These are phyloP conservation scores for Mentha longifolia DNA, from an alignment of 257 asterid species.

Conservation along the genomic window DNA sequence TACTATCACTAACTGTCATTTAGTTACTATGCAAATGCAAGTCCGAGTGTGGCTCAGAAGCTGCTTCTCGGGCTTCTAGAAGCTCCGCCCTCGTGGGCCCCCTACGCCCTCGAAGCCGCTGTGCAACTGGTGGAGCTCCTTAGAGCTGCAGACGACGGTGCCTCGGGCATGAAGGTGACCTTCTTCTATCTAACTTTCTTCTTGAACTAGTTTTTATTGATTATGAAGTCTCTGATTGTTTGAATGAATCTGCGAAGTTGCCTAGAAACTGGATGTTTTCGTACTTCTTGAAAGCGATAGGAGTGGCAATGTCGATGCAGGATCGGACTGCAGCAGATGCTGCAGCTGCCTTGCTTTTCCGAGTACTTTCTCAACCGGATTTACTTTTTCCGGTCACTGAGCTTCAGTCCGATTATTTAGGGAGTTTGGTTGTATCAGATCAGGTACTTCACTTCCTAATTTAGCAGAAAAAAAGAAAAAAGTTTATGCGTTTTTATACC, in stretches of 20 bases:
- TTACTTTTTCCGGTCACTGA: conserved; percentile 75
- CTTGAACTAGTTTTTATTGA: too few relatives aligned
- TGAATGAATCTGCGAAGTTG: conserved; percentile 59
- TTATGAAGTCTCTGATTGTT: too few relatives aligned
- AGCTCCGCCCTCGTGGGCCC: conserved; percentile 97
- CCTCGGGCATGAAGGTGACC: conserved; percentile 66
- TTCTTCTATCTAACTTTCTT: not conserved
- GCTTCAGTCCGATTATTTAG: conserved; percentile 48
- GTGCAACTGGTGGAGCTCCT: conserved; percentile 92
- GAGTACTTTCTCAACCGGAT: conserved; percentile 88
- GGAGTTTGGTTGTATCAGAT: conserved; percentile 33
- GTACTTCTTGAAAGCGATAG: conserved; percentile 85
- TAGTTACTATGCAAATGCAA: conserved; percentile 84
- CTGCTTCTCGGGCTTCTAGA: conserved; percentile 86
- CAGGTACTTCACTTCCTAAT: conserved; percentile 51
- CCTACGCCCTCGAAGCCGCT: conserved; percentile 92
- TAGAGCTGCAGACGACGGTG: conserved; percentile 85
- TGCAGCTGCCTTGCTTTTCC: conserved; percentile 92
- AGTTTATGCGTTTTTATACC: conserved; percentile 23
- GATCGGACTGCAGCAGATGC: conserved; percentile 84
- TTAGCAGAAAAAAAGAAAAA: too few relatives aligned
- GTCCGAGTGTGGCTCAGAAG: conserved; percentile 89
- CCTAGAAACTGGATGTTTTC: conserved; percentile 93
- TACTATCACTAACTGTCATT: conserved; percentile 1
- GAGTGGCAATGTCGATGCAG: conserved; percentile 87